A percentile compares a stretch with the other conserved stretches of the same genome.
These are phyloP conservation scores for Rhizopus delemar DNA, from an alignment of 371 early-diverging fungal species.

Conservation along the genomic window DNA sequence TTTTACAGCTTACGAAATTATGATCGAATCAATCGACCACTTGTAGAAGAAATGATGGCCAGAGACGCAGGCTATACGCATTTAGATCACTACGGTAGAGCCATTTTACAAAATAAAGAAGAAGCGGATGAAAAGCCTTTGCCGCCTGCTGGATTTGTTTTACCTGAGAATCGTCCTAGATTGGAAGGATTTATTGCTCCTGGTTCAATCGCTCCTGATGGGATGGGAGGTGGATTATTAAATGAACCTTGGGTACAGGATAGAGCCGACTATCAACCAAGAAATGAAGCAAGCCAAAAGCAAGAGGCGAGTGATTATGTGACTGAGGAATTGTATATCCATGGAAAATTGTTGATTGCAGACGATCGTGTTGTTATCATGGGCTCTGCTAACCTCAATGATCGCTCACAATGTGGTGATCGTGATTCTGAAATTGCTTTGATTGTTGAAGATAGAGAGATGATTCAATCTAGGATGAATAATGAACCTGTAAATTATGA, in stretches of 20 bases:
- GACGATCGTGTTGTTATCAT: slow-evolving; percentile 83
- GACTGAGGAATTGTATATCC: slow-evolving; percentile 88
- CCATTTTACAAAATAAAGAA: background rate
- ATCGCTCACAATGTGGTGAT: slow-evolving; percentile 85
- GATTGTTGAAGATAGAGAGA: slow-evolving; percentile 75
- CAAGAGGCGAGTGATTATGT: slow-evolving; percentile 57
- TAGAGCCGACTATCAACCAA: slow-evolving; percentile 9
- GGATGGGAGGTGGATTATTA: slow-evolving; percentile 25
- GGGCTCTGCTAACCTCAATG: slow-evolving; percentile 93
- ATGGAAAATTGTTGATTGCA: slow-evolving; percentile 89
- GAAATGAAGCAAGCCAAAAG: slow-evolving; percentile 20
- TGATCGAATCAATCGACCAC: slow-evolving; percentile 52
- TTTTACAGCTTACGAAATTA: slow-evolving; percentile 74
- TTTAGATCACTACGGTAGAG: background rate
- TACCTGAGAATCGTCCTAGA: slow-evolving; percentile 23
- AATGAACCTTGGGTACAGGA: slow-evolving; percentile 33
- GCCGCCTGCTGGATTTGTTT: slow-evolving; percentile 25
- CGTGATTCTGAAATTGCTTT: slow-evolving; percentile 91
- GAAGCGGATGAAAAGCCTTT: background rate
- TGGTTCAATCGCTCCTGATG: slow-evolving; percentile 25
- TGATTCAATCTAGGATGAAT: slow-evolving; percentile 72
- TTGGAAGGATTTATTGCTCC: slow-evolving; percentile 9
- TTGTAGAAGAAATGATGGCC: slow-evolving; percentile 42
- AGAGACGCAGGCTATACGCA: slow-evolving; percentile 41
- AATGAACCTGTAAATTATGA: slow-evolving; percentile 56